Base-by-base conservation (phyloP, 371 early-diverging fungal genomes). In the Mucor indicus region DNA sequence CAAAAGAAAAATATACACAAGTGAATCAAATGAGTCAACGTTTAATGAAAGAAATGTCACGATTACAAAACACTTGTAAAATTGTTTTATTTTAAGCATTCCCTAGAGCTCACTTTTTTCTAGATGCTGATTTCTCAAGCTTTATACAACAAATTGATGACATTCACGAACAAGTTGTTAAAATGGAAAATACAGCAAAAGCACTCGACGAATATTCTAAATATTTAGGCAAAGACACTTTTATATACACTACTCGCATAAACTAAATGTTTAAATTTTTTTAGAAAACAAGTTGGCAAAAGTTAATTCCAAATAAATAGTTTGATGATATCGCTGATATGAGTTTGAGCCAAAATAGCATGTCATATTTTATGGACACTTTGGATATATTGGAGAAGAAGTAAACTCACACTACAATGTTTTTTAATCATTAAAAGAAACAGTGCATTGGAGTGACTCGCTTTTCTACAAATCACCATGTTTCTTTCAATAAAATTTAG, bases 171-270 rank as follows among this genome's bases (percentile, higher is more conserved):
- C 83, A 83, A 41, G 69, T 75, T 2, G 60, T 75, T 9, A 57
- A 74, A n/a, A 69, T 84, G 55, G 83, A 80, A 62, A 75, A 71
- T 21, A 69, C 76, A 10, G 72, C 77, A 0, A 51, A 60, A 36
- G 79, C 79, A 23, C 57, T 84, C 41, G 82, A 83, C 48, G 81
- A 81, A 23, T 84, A 84, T 54, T 80, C 85, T 10, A 61, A 59
- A 29, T 63, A 81, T 50, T 53, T 84, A 46, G 85, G 83, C 78
- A 79, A 38, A 24, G 23, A 31, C 37, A 38, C 25, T 7, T 21
- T 12, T 12, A 20, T 12, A n/a, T 4, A 12, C 8, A 37, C 37
- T 44, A 39, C 44, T 42, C 43, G 36, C 44, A 29, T 38, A 15
- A 4, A 38, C 38, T 44, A 37, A 43, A n/a, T 29, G 4, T n/a